A percentile compares a stretch with the other conserved stretches of the same genome.
Evolutionary conservation across 257 asterid species (phyloP).

Genomic region (Apocynum venetum): DNA sequence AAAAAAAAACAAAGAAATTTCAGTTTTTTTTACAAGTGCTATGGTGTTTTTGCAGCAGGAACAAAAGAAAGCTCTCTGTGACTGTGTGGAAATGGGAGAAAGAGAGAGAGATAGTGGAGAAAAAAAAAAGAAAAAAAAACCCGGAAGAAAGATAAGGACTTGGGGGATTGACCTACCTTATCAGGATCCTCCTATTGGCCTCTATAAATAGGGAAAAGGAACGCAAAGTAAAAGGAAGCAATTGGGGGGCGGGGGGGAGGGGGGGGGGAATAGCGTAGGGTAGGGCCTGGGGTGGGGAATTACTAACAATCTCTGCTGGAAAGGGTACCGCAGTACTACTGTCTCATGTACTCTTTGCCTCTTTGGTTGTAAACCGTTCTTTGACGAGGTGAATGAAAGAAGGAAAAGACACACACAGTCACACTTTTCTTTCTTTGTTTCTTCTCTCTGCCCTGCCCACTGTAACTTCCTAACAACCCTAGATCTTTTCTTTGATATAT

Average conservation of each 20-base stretch:
- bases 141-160: neutral
- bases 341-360: constrained; percentile 8
- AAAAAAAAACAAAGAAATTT: neutral
- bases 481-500: neutral
- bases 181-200: constrained; percentile 4
- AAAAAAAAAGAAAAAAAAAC: neutral
- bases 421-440: neutral
- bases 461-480: constrained; percentile 22
- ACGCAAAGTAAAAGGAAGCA: neutral
- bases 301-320: neutral
- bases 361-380: neutral
- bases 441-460: neutral
- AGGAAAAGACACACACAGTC: neutral
- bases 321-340: constrained; percentile 12
- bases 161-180: constrained; percentile 2
- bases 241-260: neutral
- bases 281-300: too few relatives aligned
- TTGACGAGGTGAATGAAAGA: constrained; percentile 2
- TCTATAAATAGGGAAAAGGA: constrained; percentile 21
- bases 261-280: neutral
- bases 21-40: neutral
- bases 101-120: neutral
- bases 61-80: neutral
- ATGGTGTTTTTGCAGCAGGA: neutral
- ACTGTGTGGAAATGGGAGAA: constrained; percentile 1